Base-by-base conservation (phyloP, 2,329 filamentous ascomycete genomes). In the Knufia fluminis region DNA sequence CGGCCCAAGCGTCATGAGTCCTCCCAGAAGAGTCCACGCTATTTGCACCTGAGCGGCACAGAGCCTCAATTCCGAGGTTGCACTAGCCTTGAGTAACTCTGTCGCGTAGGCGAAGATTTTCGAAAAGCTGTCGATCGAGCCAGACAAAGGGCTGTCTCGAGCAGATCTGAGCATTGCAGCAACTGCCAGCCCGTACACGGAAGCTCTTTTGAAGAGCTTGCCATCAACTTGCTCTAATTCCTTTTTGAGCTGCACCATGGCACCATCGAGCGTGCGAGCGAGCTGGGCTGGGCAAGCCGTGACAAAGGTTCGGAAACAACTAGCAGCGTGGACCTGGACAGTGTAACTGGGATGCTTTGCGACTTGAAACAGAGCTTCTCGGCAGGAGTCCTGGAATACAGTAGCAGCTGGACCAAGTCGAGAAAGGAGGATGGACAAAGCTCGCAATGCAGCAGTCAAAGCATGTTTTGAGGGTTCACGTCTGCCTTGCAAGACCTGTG, bases 21-120 rank as follows among this genome's bases (percentile, higher is more conserved):
- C 92, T 32, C 94, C 92, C 41, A 98, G 94, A 50, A 98, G 72
- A 42, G 94, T 94, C 91, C 92, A 98, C 3, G 92, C 92, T 2
- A 98, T 90, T 64, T 98, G 92, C 20, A 98, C 89, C 62, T 98
- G 92, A 1, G 89, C 95, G 60, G 87, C 87, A 4, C 92, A 94
- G 31, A 92, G 82, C 23, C 91, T 82, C 47, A 98, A 73, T 63
- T 98, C 91, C 1, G 88, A 92, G 62, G 88, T 87, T 40, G 89
- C 83, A 64, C 89, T 96, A 0, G 85, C 90, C 66, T 98, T 98
- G 33, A 98, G 76, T 23, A 98, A 73, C 33, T 87, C 86, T 0
- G 90, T 97, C 1, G 92, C 90, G 71, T 96, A 89, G 6, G 86
- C 85, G 51, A 97, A 76, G 10, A 97, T 86, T 26, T 88, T 80